Conservation (phyloP, 331 rosid species). For the Malus hybrid region DNA sequence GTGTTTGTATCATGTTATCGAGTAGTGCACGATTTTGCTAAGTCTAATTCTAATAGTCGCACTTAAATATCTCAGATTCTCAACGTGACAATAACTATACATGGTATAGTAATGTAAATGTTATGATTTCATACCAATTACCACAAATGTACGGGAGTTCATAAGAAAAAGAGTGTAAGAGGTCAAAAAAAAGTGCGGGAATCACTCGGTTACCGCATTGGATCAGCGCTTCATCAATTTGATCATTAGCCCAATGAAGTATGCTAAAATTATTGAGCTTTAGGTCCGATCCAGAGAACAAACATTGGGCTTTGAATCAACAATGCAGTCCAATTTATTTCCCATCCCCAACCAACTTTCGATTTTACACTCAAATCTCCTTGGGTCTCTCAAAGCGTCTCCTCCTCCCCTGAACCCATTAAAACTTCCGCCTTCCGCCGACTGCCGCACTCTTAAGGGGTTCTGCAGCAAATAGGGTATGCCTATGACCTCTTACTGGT, state of each 20-base stretch:
- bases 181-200: not conserved
- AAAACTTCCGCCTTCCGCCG: not conserved
- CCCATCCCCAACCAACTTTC: no score
- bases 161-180: not conserved
- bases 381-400: not conserved
- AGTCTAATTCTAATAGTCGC: not conserved
- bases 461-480: not conserved
- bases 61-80: not conserved
- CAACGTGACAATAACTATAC: no score
- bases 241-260: not conserved
- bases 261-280: not conserved
- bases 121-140: not conserved
- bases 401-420: not conserved
- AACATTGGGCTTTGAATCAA: no score
- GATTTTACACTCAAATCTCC: not conserved
- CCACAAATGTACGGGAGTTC: not conserved
- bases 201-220: not conserved
- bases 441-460: not conserved
- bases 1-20: not conserved
- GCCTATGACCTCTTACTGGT: not conserved
- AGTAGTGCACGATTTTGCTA: not conserved
- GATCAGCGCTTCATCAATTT: not conserved
- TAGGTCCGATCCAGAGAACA: not conserved
- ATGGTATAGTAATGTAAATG: no score
- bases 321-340: no score